These are phyloP conservation scores for Boletus huronensis DNA, from an alignment of 768 basidiomycete species.

Conservation along the genomic window DNA sequence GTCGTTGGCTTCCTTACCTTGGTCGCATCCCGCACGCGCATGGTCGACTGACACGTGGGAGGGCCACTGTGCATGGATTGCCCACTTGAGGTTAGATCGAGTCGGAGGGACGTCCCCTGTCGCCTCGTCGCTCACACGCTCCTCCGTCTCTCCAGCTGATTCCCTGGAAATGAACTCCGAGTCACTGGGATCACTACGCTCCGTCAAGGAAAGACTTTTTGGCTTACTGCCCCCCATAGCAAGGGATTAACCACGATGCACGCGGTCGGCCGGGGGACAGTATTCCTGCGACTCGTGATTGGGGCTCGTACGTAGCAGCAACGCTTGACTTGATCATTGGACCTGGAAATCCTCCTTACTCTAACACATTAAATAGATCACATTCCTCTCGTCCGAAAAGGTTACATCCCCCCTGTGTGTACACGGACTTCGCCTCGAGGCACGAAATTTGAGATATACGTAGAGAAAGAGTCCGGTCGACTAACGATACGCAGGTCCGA, in stretches of 20 bases:
- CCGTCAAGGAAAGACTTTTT: not conserved
- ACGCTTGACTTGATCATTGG: not conserved
- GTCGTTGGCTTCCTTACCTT: not conserved
- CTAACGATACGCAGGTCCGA: constrained; percentile 4
- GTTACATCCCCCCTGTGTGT: not conserved
- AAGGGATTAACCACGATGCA: constrained; percentile 29
- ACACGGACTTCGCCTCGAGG: not conserved
- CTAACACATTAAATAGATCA: not conserved
- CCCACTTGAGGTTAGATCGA: constrained; percentile 8
- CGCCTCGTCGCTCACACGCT: constrained; percentile 30
- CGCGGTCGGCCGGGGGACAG: constrained; percentile 15
- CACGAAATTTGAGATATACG: not conserved
- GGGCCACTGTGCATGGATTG: constrained; percentile 7
- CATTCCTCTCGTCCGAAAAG: not conserved
- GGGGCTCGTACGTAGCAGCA: constrained; percentile 1
- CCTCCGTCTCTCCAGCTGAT: constrained; percentile 7
- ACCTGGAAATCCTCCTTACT: constrained; percentile 5
- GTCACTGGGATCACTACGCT: constrained; percentile 11
- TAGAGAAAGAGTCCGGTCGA: not conserved
- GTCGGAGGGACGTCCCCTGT: not conserved
- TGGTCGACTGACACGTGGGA: constrained; percentile 6
- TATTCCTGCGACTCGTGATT: constrained; percentile 10
- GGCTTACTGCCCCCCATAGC: not conserved
- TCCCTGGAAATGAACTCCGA: constrained; percentile 18
- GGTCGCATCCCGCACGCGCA: constrained; percentile 4